Conservation (phyloP, 2,329 filamentous ascomycete species). For the Clonostachys byssicola region DNA sequence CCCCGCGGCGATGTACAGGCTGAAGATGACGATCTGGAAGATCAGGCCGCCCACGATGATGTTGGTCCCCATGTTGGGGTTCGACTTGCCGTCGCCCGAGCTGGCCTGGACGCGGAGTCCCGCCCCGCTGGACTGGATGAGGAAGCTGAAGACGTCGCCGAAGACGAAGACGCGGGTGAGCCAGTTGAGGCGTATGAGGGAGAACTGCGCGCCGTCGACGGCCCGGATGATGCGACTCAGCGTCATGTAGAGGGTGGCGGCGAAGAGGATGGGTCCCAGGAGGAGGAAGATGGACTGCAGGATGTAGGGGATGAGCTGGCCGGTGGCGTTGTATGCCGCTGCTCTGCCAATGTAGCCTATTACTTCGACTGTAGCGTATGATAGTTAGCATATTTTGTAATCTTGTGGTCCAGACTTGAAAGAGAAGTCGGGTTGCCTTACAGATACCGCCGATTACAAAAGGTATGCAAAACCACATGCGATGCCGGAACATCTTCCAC, state of each 20-base stretch:
- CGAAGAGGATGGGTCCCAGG: conserved; percentile 36
- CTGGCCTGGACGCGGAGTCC: conserved; percentile 9
- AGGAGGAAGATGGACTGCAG: conserved; percentile 30
- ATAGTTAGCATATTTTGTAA: too few species aligned
- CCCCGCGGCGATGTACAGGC: conserved; percentile 42
- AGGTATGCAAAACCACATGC: conserved; percentile 42
- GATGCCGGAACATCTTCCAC: conserved; percentile 31
- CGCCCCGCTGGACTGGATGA: conserved; percentile 19
- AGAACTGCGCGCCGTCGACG: conserved; percentile 12
- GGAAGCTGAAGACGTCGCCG: conserved; percentile 20
- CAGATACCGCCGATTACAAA: conserved; percentile 39
- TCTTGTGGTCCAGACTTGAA: too few species aligned
- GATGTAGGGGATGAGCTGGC: conserved; percentile 18
- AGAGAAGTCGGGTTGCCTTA: conserved; percentile 18
- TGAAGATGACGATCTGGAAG: conserved; percentile 50
- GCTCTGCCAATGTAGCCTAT: conserved; percentile 23
- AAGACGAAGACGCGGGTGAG: conserved; percentile 23
- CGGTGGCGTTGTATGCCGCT: conserved; percentile 12
- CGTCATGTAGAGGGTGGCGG: conserved; percentile 40
- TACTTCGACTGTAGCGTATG: conserved; percentile 20
- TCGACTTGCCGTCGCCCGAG: background rate
- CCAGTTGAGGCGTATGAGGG: conserved; percentile 13
- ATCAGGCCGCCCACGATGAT: conserved; percentile 49
- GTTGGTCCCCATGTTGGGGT: conserved; percentile 25
- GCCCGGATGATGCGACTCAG: conserved; percentile 28